These are phyloP conservation scores for Pseudonectria buxi DNA, from an alignment of 2,329 filamentous ascomycete species.

Conservation along the genomic window DNA sequence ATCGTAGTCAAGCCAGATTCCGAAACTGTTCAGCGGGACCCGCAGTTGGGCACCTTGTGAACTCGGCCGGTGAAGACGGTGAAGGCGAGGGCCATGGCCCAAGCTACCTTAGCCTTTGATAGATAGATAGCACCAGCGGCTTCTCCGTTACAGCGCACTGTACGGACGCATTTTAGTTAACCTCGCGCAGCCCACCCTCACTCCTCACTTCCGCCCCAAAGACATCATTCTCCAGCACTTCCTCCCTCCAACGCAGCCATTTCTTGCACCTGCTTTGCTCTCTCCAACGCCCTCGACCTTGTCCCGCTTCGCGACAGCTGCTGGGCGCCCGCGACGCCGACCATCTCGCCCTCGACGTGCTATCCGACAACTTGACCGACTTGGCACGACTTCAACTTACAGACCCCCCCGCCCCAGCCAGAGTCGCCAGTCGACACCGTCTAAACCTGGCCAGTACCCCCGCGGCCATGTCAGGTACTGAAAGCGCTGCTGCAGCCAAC, in stretches of 20 bases:
- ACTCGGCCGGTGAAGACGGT: too few relatives aligned
- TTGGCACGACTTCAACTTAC: conserved; percentile 3
- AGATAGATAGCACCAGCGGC: neutral
- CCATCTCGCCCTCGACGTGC: conserved; percentile 12
- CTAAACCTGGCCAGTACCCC: conserved; percentile 18
- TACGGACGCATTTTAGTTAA: conserved; percentile 13
- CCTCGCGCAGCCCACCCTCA: conserved; percentile 21
- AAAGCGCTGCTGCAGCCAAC: conserved; percentile 33
- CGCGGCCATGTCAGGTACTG: conserved; percentile 43
- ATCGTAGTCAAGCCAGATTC: too few relatives aligned
- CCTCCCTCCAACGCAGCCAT: conserved; percentile 13
- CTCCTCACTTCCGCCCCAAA: conserved; percentile 18
- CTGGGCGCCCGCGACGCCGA: conserved; percentile 11
- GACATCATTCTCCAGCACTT: conserved; percentile 20
- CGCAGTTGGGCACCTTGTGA: too few relatives aligned
- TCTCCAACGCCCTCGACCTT: neutral
- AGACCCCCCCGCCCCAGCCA: conserved; percentile 8
- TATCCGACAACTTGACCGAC: conserved; percentile 3
- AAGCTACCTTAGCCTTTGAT: too few relatives aligned
- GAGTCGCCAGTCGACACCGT: conserved; percentile 12
- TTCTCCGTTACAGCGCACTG: conserved; percentile 18
- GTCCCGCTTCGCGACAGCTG: conserved; percentile 7
- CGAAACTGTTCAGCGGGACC: too few relatives aligned
- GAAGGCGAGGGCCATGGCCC: too few relatives aligned
- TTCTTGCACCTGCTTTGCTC: conserved; percentile 1